Conservation (phyloP, 2,329 filamentous ascomycete species). For the Aphanocladium album region DNA sequence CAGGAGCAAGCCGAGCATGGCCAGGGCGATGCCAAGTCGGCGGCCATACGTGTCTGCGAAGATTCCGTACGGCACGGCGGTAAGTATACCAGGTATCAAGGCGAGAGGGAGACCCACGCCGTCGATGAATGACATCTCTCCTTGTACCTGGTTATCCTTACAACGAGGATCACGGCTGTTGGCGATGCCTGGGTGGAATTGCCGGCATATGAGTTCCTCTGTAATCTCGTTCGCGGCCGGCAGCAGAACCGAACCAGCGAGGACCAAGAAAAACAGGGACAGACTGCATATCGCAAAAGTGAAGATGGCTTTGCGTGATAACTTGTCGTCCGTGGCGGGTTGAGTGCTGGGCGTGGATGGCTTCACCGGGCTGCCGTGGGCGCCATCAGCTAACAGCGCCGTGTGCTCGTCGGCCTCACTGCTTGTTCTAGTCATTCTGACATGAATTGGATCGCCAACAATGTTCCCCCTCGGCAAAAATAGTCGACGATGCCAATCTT, state of each 20-base stretch:
- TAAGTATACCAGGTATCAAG: conserved; percentile 1
- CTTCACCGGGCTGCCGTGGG: too few species aligned
- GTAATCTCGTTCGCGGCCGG: background rate
- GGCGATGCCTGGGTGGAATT: background rate
- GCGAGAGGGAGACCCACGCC: background rate
- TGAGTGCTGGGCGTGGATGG: background rate
- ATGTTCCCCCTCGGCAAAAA: background rate
- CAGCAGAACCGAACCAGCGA: background rate
- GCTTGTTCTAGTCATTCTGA: background rate
- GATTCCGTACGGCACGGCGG: conserved; percentile 1
- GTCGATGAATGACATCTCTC: background rate
- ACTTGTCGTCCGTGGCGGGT: background rate
- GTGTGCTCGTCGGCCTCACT: background rate
- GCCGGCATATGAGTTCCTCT: background rate
- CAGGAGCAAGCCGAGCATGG: background rate
- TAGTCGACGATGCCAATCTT: background rate
- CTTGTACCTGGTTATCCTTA: background rate
- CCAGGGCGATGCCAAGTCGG: background rate
- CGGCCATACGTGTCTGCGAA: conserved; percentile 5
- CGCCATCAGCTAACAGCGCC: background rate
- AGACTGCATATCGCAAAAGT: background rate
- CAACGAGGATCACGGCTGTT: background rate
- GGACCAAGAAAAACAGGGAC: background rate
- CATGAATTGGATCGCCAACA: background rate
- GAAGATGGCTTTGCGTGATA: background rate